Base-by-base conservation (phyloP, 192 early-diverging fungal genomes). In the Umbelopsis vinacea region DNA sequence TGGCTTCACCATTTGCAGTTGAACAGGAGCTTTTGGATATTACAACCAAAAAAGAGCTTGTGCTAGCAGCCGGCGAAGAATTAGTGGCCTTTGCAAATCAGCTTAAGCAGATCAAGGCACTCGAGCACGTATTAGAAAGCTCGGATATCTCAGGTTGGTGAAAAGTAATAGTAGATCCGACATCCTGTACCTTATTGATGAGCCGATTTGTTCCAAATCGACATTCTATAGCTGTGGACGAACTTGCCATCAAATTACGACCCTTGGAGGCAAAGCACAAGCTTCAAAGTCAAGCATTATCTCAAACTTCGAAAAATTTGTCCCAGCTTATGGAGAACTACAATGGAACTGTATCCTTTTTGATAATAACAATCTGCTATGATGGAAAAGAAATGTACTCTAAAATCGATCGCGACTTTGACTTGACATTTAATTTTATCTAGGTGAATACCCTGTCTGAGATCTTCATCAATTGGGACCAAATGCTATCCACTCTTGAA, bases 381-480 rank as follows among this genome's bases (percentile, higher is more conserved):
- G 12, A 46, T 52, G 24, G 29, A 29, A 3, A 1, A 3, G 3
- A 2, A 29, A 29, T 67, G 15, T 46, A 6, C 9, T 0, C 7
- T n/a, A 19, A 17, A 7, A 43, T 43, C 40, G 33, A 38, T 38
- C 52, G 55, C 35, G 0, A 22, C 26, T 46, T 46, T 21, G 37
- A 45, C 38, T 52, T 26, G 3, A 52, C 47, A 26, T 33, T 52
- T 26, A 1, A 52, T 53, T 37, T 23, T 63, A 9, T 54, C 24
- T 71, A 83, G 82, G 68, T 84, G 29, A 81, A 84, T 37, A 84
- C 80, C 8, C 63, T 84, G 26, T 84, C 82, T 15, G 82, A 84
- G 33, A 81, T 84, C 57, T 84, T 84, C 52, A 84, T 84, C 60
- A 69, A 77, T 8, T 84, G 82, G 82, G 82, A 84, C 76, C 57